Percentiles rank a stretch among this genome's conserved stretches.
Evolutionary conservation across 495 filamentous ascomycete species (phyloP).

Genomic region (Penicillium bialowiezense): DNA sequence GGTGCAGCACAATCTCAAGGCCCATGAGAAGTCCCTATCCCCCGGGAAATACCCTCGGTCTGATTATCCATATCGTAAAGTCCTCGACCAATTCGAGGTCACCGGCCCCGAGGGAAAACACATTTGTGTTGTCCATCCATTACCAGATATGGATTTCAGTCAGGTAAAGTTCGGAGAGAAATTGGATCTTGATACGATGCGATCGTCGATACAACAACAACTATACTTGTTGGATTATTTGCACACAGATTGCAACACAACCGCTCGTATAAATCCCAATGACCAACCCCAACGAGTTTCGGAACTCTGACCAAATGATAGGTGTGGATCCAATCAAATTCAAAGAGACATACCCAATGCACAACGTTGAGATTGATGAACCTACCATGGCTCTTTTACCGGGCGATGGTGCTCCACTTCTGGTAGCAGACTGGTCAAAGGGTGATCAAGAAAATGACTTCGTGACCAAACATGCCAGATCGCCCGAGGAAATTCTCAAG

Average conservation of each 20-base stretch:
- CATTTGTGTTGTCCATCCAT: conserved; percentile 4
- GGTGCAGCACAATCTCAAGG: neutral
- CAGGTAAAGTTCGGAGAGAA: neutral
- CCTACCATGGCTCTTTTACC: neutral
- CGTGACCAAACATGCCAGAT: neutral
- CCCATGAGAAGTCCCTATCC: neutral
- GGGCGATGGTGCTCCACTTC: neutral
- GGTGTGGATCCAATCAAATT: neutral
- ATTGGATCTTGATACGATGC: neutral
- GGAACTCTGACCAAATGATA: neutral
- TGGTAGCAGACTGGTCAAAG: neutral
- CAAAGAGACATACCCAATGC: neutral
- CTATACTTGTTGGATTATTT: neutral
- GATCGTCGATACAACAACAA: neutral
- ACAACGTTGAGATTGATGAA: neutral
- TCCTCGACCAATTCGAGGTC: neutral
- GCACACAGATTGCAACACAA: conserved; percentile 1
- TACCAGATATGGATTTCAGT: neutral
- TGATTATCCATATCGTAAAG: neutral
- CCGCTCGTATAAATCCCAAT: neutral
- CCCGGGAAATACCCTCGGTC: neutral
- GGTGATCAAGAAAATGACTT: neutral
- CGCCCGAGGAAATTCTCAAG: conserved; percentile 1
- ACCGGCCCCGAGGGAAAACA: neutral
- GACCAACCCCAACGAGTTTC: neutral